These are phyloP conservation scores for Tricholomella constricta DNA, from an alignment of 768 basidiomycete genomes.

Conservation along the genomic window DNA sequence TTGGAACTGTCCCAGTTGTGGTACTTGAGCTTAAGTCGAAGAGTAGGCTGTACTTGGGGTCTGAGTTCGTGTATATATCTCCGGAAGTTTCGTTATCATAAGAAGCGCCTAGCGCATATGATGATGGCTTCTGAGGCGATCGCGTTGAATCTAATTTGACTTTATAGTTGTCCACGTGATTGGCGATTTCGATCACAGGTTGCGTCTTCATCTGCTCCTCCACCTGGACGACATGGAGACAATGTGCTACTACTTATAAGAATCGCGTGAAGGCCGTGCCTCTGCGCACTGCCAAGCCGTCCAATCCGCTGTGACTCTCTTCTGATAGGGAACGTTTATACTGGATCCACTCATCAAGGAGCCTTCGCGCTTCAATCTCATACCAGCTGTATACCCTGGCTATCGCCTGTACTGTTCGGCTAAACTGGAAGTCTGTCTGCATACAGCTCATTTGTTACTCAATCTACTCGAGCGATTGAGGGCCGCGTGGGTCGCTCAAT, in stretches of 20 bases:
- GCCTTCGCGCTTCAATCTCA: too few species aligned
- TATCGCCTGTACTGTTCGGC: too few species aligned
- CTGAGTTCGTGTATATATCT: neutral
- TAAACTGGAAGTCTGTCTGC: too few species aligned
- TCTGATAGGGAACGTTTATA: too few species aligned
- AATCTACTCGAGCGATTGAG: too few species aligned
- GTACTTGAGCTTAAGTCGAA: too few species aligned
- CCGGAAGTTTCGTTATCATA: neutral
- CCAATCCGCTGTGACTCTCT: neutral
- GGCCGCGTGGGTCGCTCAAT: too few species aligned
- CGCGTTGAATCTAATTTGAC: neutral
- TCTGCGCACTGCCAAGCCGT: neutral
- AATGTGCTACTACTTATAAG: neutral
- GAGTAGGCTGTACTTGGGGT: too few species aligned
- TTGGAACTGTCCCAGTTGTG: too few species aligned
- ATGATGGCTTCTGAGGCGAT: neutral
- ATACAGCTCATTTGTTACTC: too few species aligned
- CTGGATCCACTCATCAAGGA: too few species aligned
- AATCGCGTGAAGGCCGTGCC: neutral
- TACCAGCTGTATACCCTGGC: too few species aligned
- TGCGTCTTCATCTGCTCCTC: neutral
- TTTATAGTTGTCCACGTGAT: neutral
- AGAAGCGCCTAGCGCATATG: neutral
- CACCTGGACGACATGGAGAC: neutral
- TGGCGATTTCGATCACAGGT: neutral